These are phyloP conservation scores for Camillea tinctor DNA, from an alignment of 2,329 filamentous ascomycete species.

Conservation along the genomic window DNA sequence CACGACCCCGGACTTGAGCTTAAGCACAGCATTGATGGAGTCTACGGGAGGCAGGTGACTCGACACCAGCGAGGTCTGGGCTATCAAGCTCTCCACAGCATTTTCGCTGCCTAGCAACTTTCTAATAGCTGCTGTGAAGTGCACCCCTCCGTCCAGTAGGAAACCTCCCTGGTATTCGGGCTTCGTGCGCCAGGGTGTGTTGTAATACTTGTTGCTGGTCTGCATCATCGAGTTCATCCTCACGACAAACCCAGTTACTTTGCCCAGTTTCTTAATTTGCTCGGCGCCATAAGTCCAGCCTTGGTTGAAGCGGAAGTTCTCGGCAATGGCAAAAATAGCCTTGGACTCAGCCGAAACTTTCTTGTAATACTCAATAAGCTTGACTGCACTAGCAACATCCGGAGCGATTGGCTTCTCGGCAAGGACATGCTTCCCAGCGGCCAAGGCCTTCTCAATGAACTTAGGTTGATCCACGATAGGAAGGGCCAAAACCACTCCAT, in stretches of 20 bases:
- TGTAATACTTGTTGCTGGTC: constrained; percentile 44
- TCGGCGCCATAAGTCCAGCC: constrained; percentile 51
- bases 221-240: constrained; percentile 37
- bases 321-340: constrained; percentile 61
- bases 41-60: constrained; percentile 64
- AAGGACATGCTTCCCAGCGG: constrained; percentile 68
- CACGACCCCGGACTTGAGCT: constrained; percentile 50
- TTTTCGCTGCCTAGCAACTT: constrained; percentile 52
- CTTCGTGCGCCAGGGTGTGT: constrained; percentile 62
- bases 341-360: constrained; percentile 27
- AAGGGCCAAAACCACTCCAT: constrained; percentile 44
- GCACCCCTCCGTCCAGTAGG: constrained; percentile 73
- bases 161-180: constrained; percentile 75
- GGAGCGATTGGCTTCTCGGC: constrained; percentile 68
- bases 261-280: constrained; percentile 51
- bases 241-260: constrained; percentile 52
- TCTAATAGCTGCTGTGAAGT: constrained; percentile 64
- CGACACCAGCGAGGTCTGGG: constrained; percentile 54
- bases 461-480: constrained; percentile 61
- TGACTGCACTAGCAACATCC: constrained; percentile 47
- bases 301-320: constrained; percentile 69
- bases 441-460: constrained; percentile 56
- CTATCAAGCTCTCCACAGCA: constrained; percentile 47
- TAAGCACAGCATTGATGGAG: constrained; percentile 60
- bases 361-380: constrained; percentile 40